phyloP scores from a whole-genome alignment of 1,284 basidiomycete genomes.

The Amylostereum areolatum region DNA sequence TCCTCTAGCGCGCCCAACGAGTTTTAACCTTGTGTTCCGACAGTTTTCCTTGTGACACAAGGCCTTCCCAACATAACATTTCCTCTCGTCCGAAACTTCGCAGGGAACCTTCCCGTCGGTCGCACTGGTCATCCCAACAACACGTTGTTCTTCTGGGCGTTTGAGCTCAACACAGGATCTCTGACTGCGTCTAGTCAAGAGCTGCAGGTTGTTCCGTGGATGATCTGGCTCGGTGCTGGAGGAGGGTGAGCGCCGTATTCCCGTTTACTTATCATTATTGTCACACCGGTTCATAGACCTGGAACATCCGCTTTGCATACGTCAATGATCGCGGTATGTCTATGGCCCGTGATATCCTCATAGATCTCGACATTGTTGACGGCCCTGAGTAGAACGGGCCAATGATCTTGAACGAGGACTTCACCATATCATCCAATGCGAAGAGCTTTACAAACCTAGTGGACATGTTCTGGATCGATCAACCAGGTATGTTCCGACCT shows the following conservation, averaged over 20 bases:
- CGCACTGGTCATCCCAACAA: slow-evolving; percentile 62
- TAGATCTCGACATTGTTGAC: not conserved
- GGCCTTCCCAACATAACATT: slow-evolving; percentile 62
- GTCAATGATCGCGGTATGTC: slow-evolving; percentile 51
- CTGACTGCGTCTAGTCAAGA: slow-evolving; percentile 34
- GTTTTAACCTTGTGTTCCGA: not conserved
- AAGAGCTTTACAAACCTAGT: slow-evolving; percentile 55
- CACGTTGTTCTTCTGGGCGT: slow-evolving; percentile 69
- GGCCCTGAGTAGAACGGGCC: slow-evolving; percentile 54
- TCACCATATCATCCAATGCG: slow-evolving; percentile 41
- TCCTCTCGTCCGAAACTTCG: slow-evolving; percentile 47
- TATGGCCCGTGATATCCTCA: no score
- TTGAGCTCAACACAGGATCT: slow-evolving; percentile 57
- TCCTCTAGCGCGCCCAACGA: no score
- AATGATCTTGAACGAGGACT: slow-evolving; percentile 45
- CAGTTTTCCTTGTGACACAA: slow-evolving; percentile 31
- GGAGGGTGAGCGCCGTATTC: slow-evolving; percentile 22
- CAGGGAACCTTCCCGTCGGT: slow-evolving; percentile 64
- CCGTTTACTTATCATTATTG: not conserved
- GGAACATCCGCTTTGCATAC: slow-evolving; percentile 66
- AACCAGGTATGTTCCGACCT: slow-evolving; percentile 34
- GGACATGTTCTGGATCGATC: slow-evolving; percentile 70
- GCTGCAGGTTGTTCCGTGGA: slow-evolving; percentile 52
- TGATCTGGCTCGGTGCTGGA: slow-evolving; percentile 74
- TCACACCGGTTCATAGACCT: slow-evolving; percentile 35